Conservation (phyloP, 192 early-diverging fungal species). For the Coemansia sp. region DNA sequence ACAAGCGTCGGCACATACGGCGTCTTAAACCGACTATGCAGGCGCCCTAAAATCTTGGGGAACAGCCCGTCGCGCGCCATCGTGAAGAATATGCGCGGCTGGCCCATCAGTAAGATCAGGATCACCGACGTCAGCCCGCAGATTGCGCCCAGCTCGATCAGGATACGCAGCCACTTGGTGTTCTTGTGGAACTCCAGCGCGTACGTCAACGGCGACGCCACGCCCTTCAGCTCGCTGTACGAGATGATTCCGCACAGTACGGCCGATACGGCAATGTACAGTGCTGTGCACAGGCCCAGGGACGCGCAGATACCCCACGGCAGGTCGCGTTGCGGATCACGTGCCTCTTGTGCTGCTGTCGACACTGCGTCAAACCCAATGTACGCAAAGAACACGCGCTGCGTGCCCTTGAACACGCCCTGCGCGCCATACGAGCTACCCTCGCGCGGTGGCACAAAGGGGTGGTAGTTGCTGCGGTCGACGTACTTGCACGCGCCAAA, state of each 20-base stretch:
- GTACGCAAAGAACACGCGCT: constrained; percentile 76
- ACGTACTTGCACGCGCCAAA: constrained; percentile 70
- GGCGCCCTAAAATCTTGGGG: constrained; percentile 64
- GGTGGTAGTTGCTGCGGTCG: constrained; percentile 66
- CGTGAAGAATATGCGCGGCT: constrained; percentile 83
- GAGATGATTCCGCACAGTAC: constrained; percentile 73
- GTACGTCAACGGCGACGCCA: constrained; percentile 57
- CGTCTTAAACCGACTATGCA: constrained; percentile 72
- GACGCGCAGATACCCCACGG: constrained; percentile 86
- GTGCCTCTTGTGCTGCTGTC: constrained; percentile 81
- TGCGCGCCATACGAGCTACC: constrained; percentile 61
- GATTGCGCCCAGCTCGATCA: constrained; percentile 77
- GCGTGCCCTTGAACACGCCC: constrained; percentile 71
- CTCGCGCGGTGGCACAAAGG: constrained; percentile 71
- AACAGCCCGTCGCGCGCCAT: constrained; percentile 89
- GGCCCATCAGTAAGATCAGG: constrained; percentile 69
- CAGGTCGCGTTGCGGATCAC: constrained; percentile 73
- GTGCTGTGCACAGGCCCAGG: constrained; percentile 68
- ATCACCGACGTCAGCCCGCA: constrained; percentile 78
- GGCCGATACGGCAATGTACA: constrained; percentile 72
- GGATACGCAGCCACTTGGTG: constrained; percentile 68
- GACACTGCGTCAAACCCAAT: constrained; percentile 89
- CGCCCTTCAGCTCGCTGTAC: constrained; percentile 52
- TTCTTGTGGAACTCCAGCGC: constrained; percentile 38
- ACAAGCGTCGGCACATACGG: constrained; percentile 71